These are phyloP conservation scores for Rhynchosporium agropyri DNA, from an alignment of 2,329 filamentous ascomycete genomes.

Conservation along the genomic window DNA sequence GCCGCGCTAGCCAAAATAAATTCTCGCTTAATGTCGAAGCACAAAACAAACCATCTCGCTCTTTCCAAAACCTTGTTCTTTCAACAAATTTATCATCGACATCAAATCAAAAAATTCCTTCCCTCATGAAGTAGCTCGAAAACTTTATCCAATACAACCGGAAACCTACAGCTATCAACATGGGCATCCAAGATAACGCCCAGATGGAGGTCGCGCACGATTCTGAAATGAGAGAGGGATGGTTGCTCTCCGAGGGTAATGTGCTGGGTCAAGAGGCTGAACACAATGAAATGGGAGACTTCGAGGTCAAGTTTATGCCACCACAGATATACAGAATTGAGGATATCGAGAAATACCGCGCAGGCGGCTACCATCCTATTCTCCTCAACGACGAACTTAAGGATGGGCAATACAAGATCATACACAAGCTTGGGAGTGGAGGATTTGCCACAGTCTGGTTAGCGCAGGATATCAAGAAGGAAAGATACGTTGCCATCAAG, in stretches of 20 bases:
- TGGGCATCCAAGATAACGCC: background rate
- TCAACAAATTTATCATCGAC: background rate
- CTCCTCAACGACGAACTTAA: slow-evolving; percentile 47
- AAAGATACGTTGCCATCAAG: slow-evolving; percentile 28
- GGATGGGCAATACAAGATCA: slow-evolving; percentile 46
- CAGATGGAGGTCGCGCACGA: background rate
- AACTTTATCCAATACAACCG: background rate
- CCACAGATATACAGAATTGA: slow-evolving; percentile 11
- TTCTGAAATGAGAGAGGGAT: background rate
- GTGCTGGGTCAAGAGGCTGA: too few species aligned
- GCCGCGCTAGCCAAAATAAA: too few species aligned
- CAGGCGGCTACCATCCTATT: slow-evolving; percentile 49
- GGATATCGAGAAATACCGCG: slow-evolving; percentile 29
- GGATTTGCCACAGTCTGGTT: slow-evolving; percentile 52
- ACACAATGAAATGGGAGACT: background rate
- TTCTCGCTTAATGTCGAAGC: background rate
- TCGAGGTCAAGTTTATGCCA: background rate
- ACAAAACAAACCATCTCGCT: background rate
- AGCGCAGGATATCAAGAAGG: slow-evolving; percentile 38
- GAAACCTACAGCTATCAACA: background rate
- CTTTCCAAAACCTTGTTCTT: background rate
- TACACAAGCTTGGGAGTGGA: slow-evolving; percentile 51
- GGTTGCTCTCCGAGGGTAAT: background rate
- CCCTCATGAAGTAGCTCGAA: background rate
- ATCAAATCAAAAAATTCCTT: background rate